phyloP scores from a whole-genome alignment of 768 basidiomycete genomes.

The Cystofilobasidium bisporidii region DNA sequence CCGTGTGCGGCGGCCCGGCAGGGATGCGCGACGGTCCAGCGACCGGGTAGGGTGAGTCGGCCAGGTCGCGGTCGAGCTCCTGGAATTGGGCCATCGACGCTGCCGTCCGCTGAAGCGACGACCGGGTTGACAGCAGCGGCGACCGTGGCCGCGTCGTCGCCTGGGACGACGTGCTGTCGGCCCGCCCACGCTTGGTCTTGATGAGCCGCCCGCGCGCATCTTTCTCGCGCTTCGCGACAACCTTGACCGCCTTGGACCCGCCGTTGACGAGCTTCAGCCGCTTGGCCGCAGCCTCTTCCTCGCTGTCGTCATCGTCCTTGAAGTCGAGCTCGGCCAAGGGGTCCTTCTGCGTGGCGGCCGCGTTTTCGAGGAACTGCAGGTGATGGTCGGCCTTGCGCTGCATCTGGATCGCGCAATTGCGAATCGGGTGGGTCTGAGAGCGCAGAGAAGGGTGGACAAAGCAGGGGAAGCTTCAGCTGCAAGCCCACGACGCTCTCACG shows the following conservation, averaged over 20 bases:
- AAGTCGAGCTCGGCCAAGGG: conserved; percentile 24
- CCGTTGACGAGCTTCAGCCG: conserved; percentile 7
- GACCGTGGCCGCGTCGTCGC: conserved; percentile 13
- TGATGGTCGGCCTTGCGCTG: conserved; percentile 75
- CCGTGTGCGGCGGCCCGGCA: background rate
- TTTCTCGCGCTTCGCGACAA: conserved; percentile 28
- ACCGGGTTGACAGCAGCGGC: conserved; percentile 30
- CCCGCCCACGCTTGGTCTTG: conserved; percentile 12
- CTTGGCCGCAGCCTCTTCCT: conserved; percentile 17
- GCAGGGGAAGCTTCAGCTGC: background rate
- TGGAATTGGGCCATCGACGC: conserved; percentile 63
- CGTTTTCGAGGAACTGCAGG: conserved; percentile 76
- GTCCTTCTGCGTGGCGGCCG: conserved; percentile 21
- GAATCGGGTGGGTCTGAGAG: conserved; percentile 75
- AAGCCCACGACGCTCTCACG: background rate
- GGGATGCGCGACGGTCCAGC: conserved; percentile 26
- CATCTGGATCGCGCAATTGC: conserved; percentile 68
- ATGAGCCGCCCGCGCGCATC: conserved; percentile 12
- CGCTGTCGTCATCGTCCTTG: conserved; percentile 23
- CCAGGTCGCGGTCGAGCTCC: conserved; percentile 44
- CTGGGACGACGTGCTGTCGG: conserved; percentile 4
- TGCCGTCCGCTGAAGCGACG: conserved; percentile 59
- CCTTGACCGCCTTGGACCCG: conserved; percentile 14
- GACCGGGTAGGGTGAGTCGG: conserved; percentile 9
- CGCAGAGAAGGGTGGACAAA: background rate